Evolutionary conservation across 345 rosid species (phyloP).

Genomic region (Heritiera fomes): DNA sequence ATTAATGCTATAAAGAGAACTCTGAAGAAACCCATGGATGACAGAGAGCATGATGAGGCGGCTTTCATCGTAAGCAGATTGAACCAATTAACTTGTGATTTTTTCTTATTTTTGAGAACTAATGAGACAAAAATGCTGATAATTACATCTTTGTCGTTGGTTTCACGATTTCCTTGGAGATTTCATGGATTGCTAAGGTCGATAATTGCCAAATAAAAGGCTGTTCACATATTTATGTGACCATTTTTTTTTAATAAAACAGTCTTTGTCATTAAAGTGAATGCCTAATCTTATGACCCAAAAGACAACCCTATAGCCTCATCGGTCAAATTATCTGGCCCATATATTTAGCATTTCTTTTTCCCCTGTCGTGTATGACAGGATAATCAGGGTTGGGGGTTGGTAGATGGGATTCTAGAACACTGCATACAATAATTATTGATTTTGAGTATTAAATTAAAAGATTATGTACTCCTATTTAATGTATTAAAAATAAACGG

Average conservation of each 20-base stretch:
- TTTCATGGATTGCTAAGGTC: neutral
- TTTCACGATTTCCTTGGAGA: neutral
- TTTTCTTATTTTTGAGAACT: no score
- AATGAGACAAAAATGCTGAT: neutral
- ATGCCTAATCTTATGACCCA: neutral
- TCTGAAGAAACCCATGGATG: neutral
- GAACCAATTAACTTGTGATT: no score
- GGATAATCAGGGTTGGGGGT: neutral
- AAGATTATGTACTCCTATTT: no score
- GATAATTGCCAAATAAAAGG: neutral
- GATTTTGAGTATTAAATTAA: no score
- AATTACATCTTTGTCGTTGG: neutral
- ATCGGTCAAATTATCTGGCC: neutral
- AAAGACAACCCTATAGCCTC: neutral
- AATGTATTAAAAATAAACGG: no score
- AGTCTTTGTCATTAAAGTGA: no score
- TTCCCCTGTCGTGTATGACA: neutral
- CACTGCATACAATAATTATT: no score
- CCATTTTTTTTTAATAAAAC: no score
- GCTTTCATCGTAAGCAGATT: neutral
- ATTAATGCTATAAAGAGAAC: neutral
- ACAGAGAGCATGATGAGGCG: neutral
- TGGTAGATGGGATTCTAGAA: neutral
- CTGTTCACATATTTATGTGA: neutral
- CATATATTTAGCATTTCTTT: neutral